phyloP scores from a whole-genome alignment of 345 rosid species.

The Gossypium thurberi region DNA sequence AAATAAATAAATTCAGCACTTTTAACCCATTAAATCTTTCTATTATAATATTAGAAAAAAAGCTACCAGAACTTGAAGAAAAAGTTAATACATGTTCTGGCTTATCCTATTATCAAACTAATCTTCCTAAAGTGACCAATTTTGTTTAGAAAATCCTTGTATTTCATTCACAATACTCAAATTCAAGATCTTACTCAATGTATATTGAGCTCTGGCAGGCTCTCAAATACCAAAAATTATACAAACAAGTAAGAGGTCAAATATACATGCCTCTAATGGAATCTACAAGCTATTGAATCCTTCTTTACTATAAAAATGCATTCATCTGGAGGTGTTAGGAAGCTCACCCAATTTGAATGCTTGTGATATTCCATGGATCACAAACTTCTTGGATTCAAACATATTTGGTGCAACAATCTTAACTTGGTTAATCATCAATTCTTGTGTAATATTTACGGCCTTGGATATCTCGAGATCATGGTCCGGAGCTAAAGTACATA shows the following conservation, averaged over 20 bases:
- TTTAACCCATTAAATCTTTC: not conserved
- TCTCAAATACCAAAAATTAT: not conserved
- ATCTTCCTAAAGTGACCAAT: not conserved
- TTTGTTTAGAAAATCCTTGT: not conserved
- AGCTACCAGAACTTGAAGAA: no score
- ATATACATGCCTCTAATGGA: not conserved
- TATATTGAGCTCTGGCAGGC: no score
- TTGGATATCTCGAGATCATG: constrained; percentile 36
- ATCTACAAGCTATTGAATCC: not conserved
- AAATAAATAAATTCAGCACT: no score
- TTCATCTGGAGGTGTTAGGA: constrained; percentile 12
- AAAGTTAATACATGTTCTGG: not conserved
- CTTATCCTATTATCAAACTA: not conserved
- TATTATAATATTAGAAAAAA: not conserved
- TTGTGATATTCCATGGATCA: constrained; percentile 55
- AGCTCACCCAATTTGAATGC: constrained; percentile 28
- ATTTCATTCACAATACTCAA: no score
- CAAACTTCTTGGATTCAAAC: constrained; percentile 36
- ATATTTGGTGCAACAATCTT: constrained; percentile 50
- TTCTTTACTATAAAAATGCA: not conserved
- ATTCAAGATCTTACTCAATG: no score
- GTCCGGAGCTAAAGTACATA: constrained; percentile 41
- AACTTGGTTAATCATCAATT: constrained; percentile 39
- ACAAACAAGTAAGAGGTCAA: not conserved
- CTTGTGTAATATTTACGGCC: constrained; percentile 16